Conservation (phyloP, 1,284 basidiomycete species). For the Phellopilus nigrolimitatus region DNA sequence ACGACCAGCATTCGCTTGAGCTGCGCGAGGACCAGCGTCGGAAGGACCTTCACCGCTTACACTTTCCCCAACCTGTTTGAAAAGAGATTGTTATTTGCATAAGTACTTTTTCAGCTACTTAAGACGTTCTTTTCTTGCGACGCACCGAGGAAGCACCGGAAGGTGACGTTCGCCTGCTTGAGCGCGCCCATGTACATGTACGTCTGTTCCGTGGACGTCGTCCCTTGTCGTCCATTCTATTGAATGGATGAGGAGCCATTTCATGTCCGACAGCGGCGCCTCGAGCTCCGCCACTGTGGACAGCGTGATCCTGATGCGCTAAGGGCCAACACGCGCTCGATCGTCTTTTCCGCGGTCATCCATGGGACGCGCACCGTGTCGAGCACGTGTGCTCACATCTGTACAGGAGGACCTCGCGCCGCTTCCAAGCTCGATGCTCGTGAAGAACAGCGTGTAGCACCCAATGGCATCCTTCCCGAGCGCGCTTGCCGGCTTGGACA, state of each 20-base stretch:
- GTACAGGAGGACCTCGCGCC: slow-evolving; percentile 69
- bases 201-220: slow-evolving; percentile 73
- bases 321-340: slow-evolving; percentile 65
- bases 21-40: slow-evolving; percentile 63
- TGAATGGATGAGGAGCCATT: slow-evolving; percentile 73
- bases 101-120: not conserved
- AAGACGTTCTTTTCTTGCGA: slow-evolving; percentile 1
- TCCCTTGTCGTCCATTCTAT: slow-evolving; percentile 98
- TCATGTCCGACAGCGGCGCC: slow-evolving; percentile 47
- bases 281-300: slow-evolving; percentile 55
- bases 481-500: slow-evolving; percentile 77
- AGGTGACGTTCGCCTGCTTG: slow-evolving; percentile 78
- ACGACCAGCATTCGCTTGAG: slow-evolving; percentile 42
- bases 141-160: slow-evolving; percentile 84
- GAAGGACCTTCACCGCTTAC: slow-evolving; percentile 60
- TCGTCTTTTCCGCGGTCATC: slow-evolving; percentile 76
- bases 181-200: slow-evolving; percentile 77
- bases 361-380: slow-evolving; percentile 80
- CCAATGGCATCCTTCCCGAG: slow-evolving; percentile 90
- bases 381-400: slow-evolving; percentile 78
- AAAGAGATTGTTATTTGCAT: slow-evolving; percentile 28
- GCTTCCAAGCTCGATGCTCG: slow-evolving; percentile 74
- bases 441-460: slow-evolving; percentile 89
- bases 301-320: slow-evolving; percentile 51
- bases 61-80: slow-evolving; percentile 66